Percentiles rank a stretch among this genome's conserved stretches.
Evolutionary conservation across 192 early-diverging fungal genomes (phyloP).

Genomic region (Coemansia sp.): DNA sequence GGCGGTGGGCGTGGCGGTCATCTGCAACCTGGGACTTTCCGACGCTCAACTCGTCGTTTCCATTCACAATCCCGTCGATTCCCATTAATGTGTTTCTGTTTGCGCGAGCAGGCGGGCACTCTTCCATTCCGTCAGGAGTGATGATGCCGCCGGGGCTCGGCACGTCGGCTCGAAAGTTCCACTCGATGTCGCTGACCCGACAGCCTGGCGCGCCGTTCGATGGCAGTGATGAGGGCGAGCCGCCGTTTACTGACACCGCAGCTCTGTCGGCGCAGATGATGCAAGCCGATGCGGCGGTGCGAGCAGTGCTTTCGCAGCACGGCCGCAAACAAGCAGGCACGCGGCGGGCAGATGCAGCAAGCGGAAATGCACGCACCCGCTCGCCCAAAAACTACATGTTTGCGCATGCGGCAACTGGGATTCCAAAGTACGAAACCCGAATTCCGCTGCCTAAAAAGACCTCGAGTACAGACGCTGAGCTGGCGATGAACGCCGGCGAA

Average conservation of each 20-base stretch:
- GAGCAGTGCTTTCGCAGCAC: background rate
- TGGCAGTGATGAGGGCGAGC: conserved; percentile 12
- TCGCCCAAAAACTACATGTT: conserved; percentile 58
- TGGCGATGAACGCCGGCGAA: conserved; percentile 80
- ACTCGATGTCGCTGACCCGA: conserved; percentile 44
- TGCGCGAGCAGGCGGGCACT: conserved; percentile 19
- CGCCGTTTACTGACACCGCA: conserved; percentile 18
- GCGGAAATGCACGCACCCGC: conserved; percentile 10
- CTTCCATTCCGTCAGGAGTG: conserved; percentile 33
- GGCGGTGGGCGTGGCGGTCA: conserved; percentile 31
- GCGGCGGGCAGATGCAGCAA: conserved; percentile 28
- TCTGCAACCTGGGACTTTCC: conserved; percentile 47
- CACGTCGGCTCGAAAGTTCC: conserved; percentile 53
- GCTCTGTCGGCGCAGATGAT: conserved; percentile 16
- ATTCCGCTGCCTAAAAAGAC: conserved; percentile 21
- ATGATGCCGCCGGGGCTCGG: conserved; percentile 50
- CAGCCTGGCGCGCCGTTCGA: conserved; percentile 46
- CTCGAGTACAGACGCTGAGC: conserved; percentile 39
- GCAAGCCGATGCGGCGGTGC: conserved; percentile 10
- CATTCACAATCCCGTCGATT: conserved; percentile 52
- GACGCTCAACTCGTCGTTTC: conserved; percentile 51
- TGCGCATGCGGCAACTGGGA: conserved; percentile 60
- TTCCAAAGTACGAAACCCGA: conserved; percentile 55
- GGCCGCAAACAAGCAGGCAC: conserved; percentile 2
- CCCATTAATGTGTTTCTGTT: conserved; percentile 32